phyloP scores from a whole-genome alignment of 192 early-diverging fungal genomes.

The Coemansia aciculifera region DNA sequence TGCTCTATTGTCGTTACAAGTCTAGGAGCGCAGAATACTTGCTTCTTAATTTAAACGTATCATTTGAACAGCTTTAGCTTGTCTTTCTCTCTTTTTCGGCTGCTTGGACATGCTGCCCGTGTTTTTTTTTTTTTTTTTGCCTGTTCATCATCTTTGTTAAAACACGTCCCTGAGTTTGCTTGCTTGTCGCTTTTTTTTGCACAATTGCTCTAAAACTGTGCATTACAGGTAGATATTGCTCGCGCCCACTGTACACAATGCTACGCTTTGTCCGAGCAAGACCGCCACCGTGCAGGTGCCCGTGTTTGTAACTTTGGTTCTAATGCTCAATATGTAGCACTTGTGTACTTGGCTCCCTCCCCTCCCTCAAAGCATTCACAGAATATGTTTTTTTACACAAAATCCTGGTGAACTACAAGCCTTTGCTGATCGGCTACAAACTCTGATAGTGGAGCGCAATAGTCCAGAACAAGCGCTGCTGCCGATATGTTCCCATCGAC shows the following conservation, averaged over 20 bases:
- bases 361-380: neutral
- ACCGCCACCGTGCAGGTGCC: neutral
- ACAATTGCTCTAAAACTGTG: neutral
- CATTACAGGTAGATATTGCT: neutral
- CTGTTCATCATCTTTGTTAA: neutral
- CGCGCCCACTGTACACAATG: too few relatives aligned
- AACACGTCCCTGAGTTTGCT: neutral
- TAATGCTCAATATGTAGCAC: neutral
- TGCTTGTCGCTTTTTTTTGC: neutral
- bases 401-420: too few relatives aligned
- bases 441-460: neutral
- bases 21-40: neutral
- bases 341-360: neutral
- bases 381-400: too few relatives aligned
- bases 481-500: neutral
- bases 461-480: neutral
- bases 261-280: neutral
- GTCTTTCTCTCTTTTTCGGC: neutral
- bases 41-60: neutral
- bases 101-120: neutral
- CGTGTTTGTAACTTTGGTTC: neutral
- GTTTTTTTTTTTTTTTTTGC: neutral
- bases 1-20: neutral
- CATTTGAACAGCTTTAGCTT: neutral
- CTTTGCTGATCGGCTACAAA: too few relatives aligned